Conservation (phyloP, 371 early-diverging fungal species). For the Lichtheimia ramosa region DNA sequence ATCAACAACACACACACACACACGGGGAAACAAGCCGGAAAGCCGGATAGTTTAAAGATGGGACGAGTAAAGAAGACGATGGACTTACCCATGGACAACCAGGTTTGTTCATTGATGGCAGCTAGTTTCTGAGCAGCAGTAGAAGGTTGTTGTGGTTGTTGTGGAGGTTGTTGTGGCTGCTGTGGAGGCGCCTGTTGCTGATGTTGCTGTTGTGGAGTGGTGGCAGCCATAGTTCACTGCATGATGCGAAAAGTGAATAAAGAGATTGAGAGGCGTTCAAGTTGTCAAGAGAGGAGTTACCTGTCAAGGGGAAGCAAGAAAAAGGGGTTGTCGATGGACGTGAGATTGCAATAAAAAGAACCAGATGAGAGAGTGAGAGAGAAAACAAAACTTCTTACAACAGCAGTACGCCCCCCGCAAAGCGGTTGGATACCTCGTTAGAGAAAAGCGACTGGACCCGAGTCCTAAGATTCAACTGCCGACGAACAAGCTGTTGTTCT, state of each 20-base stretch:
- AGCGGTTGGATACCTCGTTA: too few species aligned
- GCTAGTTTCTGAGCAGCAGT: conserved; percentile 61
- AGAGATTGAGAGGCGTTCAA: neutral
- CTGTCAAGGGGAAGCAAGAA: conserved; percentile 5
- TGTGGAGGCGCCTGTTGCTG: conserved; percentile 16
- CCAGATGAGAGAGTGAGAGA: conserved; percentile 3
- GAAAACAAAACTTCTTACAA: neutral
- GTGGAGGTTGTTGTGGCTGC: conserved; percentile 13
- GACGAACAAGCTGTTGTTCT: too few species aligned
- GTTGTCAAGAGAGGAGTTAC: neutral
- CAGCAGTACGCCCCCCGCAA: neutral
- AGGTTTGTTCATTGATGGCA: conserved; percentile 73
- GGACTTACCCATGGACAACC: conserved; percentile 75
- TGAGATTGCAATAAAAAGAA: neutral
- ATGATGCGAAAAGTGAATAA: neutral
- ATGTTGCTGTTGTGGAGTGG: conserved; percentile 23
- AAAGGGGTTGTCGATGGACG: neutral
- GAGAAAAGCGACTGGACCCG: too few species aligned
- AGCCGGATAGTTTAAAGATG: too few species aligned
- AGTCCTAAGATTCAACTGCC: too few species aligned
- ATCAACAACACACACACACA: too few species aligned
- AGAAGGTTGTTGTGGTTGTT: conserved; percentile 14
- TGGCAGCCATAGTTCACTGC: conserved; percentile 23
- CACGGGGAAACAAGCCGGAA: too few species aligned
- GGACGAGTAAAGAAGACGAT: too few species aligned